These are phyloP conservation scores for Microbotryum lychnidis-dioicae DNA, from an alignment of 1,284 basidiomycete genomes.

Conservation along the genomic window DNA sequence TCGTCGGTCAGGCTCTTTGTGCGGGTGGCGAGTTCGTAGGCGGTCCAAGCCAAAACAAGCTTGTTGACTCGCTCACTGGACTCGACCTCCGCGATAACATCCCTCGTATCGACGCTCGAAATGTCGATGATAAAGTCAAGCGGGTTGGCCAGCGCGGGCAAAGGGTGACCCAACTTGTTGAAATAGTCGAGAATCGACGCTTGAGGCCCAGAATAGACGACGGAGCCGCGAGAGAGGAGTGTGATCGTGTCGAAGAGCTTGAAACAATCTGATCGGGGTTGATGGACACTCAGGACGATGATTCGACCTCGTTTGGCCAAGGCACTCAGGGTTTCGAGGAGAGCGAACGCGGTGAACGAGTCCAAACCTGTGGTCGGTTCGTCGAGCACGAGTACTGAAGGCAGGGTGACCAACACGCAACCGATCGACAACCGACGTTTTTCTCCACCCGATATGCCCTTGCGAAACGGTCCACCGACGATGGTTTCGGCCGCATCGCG, in stretches of 20 bases:
- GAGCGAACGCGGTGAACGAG: slow-evolving; percentile 47
- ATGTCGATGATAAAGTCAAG: slow-evolving; percentile 49
- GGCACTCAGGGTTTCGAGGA: slow-evolving; percentile 46
- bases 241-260: slow-evolving; percentile 43
- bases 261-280: slow-evolving; percentile 50
- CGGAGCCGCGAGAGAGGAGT: slow-evolving; percentile 46
- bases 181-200: slow-evolving; percentile 45
- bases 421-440: slow-evolving; percentile 72
- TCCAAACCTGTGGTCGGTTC: slow-evolving; percentile 59
- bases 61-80: slow-evolving; percentile 35
- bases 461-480: slow-evolving; percentile 46
- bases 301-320: slow-evolving; percentile 47
- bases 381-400: slow-evolving; percentile 72
- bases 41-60: slow-evolving; percentile 39
- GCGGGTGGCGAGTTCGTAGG: slow-evolving; percentile 12
- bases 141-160: slow-evolving; percentile 16
- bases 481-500: slow-evolving; percentile 47
- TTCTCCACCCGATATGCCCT: slow-evolving; percentile 75
- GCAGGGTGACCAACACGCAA: slow-evolving; percentile 56
- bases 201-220: slow-evolving; percentile 45
- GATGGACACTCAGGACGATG: slow-evolving; percentile 49
- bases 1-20: not conserved
- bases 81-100: slow-evolving; percentile 41
- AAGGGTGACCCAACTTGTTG: slow-evolving; percentile 34
- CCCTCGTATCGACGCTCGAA: slow-evolving; percentile 44